Base-by-base conservation (phyloP, 2,329 filamentous ascomycete species). In the Claviceps capensis region DNA sequence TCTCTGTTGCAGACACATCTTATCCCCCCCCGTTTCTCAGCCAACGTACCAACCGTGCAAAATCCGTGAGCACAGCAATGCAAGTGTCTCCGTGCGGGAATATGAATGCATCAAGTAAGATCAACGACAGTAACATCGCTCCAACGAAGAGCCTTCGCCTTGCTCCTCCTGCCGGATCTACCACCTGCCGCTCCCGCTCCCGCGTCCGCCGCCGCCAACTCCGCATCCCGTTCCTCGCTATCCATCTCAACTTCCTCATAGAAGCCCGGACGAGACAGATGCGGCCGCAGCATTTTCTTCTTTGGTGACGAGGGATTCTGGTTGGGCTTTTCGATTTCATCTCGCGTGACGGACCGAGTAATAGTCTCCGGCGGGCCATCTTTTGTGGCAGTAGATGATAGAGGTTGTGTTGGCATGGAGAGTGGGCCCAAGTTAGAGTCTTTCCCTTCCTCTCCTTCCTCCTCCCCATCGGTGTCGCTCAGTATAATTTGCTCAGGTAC, bases 251-350 rank as follows among this genome's bases (percentile, higher is more conserved):
- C 50, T 36, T 66, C 69, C 26, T 62, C 59, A 55, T 70, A 68
- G 59, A 71, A 74, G 3, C 72, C 71, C 5, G 59, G 59, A 14
- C 60, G 60, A 45, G 67, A 68, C 26, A 59, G 60, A 43, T 65
- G 64, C 13, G 70, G 68, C 38, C 69, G 57, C 53, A 69, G 63
- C 13, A 72, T 54, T 53, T 67, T 72, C 55, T 70, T 73, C 58
- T 60, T 65, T 52, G 52, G 13, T n/a, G 44, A 36, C 7, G 58
- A 56, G 3, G 51, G 9, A 41, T 47, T 34, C 47, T 47, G 19
- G 11, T 30, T 5, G 23, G 26, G 6, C 38, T 26, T 17, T 14
- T 19, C 13, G 2, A 11, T 38, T 41, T 61, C 26, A 54, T 16
- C n/a, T 48, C 23, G 41, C 53, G 23, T n/a, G 14, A 22, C 4